Evolutionary conservation across 1,284 basidiomycete species (phyloP), one percentile per base, ranked within the genome.

Genomic region (Cutaneotrichosporon sp.): DNA sequence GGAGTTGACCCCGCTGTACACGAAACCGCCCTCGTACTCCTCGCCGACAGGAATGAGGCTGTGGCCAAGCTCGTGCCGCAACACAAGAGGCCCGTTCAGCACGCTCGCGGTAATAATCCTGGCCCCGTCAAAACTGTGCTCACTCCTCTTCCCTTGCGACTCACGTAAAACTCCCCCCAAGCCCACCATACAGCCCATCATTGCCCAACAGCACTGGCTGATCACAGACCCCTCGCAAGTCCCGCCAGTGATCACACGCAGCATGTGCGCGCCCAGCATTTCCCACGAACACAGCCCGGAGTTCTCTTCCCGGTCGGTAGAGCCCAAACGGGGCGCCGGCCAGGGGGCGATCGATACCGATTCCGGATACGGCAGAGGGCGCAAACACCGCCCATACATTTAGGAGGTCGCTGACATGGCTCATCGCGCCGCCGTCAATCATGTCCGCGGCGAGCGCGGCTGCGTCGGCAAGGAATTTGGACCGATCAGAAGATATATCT

Each of bases 361-460:
- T 79, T 3, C 88, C 88, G 51, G 84, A 87, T 60, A n/a, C 17
- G 22, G 16, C 6, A 17, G 49, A 29, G 19, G 33, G 29, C 29
- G 84, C 78, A 62, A 88, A 90, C 0, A 86, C 85, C 1, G 82
- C 87, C 84, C 85, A 90, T 60, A 90, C 85, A 64, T 90, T 90
- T 53, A 90, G 71, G 31, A 90, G 73, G 14, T 86, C 84, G 55
- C 81, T 79, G 22, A 90, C 87, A 0, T 85, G 84, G 51, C 82
- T 79, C 71, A 89, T 88, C 0, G 88, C 86, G 61, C 86, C 85
- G 62, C 78, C 72, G 4, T 57, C 61, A 1, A 87, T 83, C 32
- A 90, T 80, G 62, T 87, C 86, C 38, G 79, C 71, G 0, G 84
- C 85, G 5, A 90, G 80, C 26, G 80, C 77, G 51, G 72, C 70